Conservation (phyloP, 495 filamentous ascomycete genomes). For the Cercophora newfieldiana region DNA sequence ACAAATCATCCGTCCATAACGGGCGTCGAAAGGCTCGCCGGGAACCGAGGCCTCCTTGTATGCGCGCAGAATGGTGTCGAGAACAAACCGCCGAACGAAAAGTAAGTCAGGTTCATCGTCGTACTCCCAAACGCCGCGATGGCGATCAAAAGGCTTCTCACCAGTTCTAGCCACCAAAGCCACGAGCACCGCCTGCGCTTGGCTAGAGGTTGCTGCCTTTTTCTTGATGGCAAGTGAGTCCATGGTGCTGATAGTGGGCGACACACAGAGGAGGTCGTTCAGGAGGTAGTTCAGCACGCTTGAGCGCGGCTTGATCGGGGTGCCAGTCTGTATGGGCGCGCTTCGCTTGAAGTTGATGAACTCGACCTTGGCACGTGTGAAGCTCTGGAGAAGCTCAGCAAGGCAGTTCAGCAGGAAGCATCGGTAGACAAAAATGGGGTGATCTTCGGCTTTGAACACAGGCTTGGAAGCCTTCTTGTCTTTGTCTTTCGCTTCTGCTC, state of each 20-base stretch:
- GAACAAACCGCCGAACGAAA: constrained; percentile 89
- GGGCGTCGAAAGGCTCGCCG: constrained; percentile 76
- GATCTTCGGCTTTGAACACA: constrained; percentile 85
- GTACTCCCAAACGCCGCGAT: constrained; percentile 55
- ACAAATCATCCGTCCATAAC: constrained; percentile 81
- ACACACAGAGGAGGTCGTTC: constrained; percentile 77
- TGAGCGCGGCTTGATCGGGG: constrained; percentile 91
- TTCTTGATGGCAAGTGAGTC: constrained; percentile 80
- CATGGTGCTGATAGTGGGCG: constrained; percentile 64
- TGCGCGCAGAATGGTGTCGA: constrained; percentile 87
- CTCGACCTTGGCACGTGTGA: constrained; percentile 92
- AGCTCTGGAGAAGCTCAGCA: constrained; percentile 87
- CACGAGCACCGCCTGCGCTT: constrained; percentile 81
- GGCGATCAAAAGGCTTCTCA: constrained; percentile 61
- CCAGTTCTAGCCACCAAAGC: constrained; percentile 85
- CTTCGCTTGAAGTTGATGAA: constrained; percentile 98
- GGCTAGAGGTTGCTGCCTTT: constrained; percentile 75
- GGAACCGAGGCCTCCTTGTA: constrained; percentile 87
- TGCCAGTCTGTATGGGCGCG: constrained; percentile 72
- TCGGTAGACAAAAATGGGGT: constrained; percentile 93
- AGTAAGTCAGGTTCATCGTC: constrained; percentile 85
- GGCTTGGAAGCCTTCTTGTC: constrained; percentile 72
- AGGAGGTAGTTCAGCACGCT: constrained; percentile 92
- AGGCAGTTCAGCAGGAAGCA: constrained; percentile 94
- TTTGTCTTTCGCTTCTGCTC: constrained; percentile 38